Evolutionary conservation across 306 rosid genomes (phyloP).

Genomic region (Cicer bijugum): DNA sequence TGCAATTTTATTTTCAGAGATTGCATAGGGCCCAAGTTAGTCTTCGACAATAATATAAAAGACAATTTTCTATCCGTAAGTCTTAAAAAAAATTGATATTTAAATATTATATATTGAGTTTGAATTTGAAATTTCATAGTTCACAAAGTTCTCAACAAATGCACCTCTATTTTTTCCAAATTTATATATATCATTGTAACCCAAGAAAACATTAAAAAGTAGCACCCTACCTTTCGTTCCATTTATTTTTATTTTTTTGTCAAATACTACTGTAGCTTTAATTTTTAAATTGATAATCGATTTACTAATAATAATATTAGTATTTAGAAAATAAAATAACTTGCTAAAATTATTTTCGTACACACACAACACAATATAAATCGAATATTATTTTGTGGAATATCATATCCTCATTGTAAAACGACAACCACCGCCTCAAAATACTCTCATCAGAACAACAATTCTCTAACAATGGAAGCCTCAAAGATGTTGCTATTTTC

Average conservation of each 20-base stretch:
- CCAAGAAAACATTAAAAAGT: neutral
- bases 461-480: slow-evolving; percentile 42
- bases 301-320: neutral
- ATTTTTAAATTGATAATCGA: neutral
- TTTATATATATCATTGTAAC: too few species aligned
- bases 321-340: neutral
- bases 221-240: neutral
- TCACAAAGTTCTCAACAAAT: too few species aligned
- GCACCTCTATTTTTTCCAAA: too few species aligned
- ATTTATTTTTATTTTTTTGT: too few species aligned
- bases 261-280: neutral
- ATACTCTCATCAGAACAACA: neutral
- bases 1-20: too few species aligned
- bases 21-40: neutral
- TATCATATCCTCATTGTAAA: slow-evolving; percentile 21
- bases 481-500: slow-evolving; percentile 56
- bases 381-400: neutral
- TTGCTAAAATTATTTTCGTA: neutral
- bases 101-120: accelerated
- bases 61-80: too few species aligned
- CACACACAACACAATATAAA: neutral
- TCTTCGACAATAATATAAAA: neutral
- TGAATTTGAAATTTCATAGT: too few species aligned
- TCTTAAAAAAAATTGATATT: too few species aligned
- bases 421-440: slow-evolving; percentile 4